Conservation (phyloP, 805 yeast genomes). For the Wickerhamomyces tratensis region DNA sequence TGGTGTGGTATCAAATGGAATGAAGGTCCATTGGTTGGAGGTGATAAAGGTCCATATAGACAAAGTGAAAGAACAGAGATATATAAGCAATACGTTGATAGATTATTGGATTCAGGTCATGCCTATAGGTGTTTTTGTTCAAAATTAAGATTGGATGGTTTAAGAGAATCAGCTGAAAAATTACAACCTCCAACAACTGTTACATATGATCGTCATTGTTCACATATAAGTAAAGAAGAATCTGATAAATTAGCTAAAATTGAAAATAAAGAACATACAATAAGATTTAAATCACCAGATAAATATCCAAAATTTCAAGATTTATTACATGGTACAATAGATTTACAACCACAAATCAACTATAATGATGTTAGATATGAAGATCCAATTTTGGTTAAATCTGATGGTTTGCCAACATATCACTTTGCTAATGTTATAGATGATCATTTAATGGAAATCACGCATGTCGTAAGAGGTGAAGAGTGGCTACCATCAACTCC, state of each 20-base stretch:
- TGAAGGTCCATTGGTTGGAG: slow-evolving; percentile 58
- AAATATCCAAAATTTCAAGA: slow-evolving; percentile 61
- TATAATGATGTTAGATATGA: slow-evolving; percentile 66
- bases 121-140: slow-evolving; percentile 89
- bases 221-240: slow-evolving; percentile 32
- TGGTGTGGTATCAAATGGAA: slow-evolving; percentile 76
- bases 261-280: slow-evolving; percentile 34
- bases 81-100: slow-evolving; percentile 50
- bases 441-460: slow-evolving; percentile 85
- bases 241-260: slow-evolving; percentile 24
- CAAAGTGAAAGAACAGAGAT: slow-evolving; percentile 74
- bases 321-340: slow-evolving; percentile 65
- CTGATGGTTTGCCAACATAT: slow-evolving; percentile 94
- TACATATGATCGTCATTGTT: slow-evolving; percentile 82
- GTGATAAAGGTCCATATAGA: slow-evolving; percentile 58
- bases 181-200: slow-evolving; percentile 85
- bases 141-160: slow-evolving; percentile 58
- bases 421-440: slow-evolving; percentile 95
- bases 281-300: slow-evolving; percentile 73
- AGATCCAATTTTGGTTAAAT: slow-evolving; percentile 81
- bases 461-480: slow-evolving; percentile 95
- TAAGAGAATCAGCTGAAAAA: slow-evolving; percentile 65
- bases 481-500: slow-evolving; percentile 98
- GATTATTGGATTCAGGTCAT: slow-evolving; percentile 48
- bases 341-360: slow-evolving; percentile 76